A percentile compares a stretch with the other conserved stretches of the same genome.
Conservation (phyloP, 805 yeast genomes). For the Candida andamanensis region DNA sequence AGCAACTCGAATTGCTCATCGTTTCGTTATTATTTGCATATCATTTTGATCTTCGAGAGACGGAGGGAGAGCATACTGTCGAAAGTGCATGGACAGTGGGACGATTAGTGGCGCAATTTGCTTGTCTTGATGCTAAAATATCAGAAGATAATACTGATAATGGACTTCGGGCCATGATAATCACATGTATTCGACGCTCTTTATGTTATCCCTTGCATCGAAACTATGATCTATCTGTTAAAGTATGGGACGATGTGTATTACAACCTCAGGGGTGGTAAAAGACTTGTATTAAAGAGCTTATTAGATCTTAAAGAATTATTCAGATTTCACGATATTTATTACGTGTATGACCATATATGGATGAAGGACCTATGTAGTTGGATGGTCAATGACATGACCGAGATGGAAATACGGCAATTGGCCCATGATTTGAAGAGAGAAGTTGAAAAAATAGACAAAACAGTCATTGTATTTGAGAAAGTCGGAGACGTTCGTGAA, state of each 20-base stretch:
- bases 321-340: slow-evolving; percentile 82
- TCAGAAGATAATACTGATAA: slow-evolving; percentile 20
- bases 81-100: slow-evolving; percentile 97
- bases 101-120: slow-evolving; percentile 71
- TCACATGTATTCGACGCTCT: slow-evolving; percentile 67
- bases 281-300: slow-evolving; percentile 51
- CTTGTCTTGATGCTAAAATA: slow-evolving; percentile 62
- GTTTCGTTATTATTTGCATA: slow-evolving; percentile 67
- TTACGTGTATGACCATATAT: slow-evolving; percentile 73
- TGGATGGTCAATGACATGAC: slow-evolving; percentile 62
- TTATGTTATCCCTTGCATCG: slow-evolving; percentile 78
- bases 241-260: slow-evolving; percentile 75
- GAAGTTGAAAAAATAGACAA: slow-evolving; percentile 36
- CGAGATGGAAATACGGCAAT: slow-evolving; percentile 52
- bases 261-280: slow-evolving; percentile 64
- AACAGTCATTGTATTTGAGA: slow-evolving; percentile 52
- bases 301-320: slow-evolving; percentile 61
- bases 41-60: slow-evolving; percentile 70
- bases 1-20: slow-evolving; percentile 55
- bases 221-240: slow-evolving; percentile 51
- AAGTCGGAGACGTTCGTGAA: slow-evolving; percentile 18
- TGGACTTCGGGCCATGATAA: slow-evolving; percentile 48
- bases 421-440: slow-evolving; percentile 61
- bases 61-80: slow-evolving; percentile 62
- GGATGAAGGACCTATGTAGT: slow-evolving; percentile 70